Percentiles rank a stretch among this genome's conserved stretches.
These are phyloP conservation scores for Hyphopichia pseudoburtonii DNA, from an alignment of 1,139 yeast genomes.

Conservation along the genomic window DNA sequence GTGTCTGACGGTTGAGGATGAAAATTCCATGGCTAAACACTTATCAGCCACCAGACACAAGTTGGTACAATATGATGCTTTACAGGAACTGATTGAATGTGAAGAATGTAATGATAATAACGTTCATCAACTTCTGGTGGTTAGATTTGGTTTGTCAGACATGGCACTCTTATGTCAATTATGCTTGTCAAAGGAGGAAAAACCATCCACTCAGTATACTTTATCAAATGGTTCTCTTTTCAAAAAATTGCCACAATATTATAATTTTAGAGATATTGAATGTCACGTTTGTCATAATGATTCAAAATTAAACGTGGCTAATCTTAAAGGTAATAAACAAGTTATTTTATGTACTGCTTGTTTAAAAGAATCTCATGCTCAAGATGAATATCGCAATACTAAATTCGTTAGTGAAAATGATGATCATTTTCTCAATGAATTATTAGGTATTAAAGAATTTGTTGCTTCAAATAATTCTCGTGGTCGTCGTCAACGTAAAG, in stretches of 20 bases:
- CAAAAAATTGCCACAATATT: slow-evolving; percentile 46
- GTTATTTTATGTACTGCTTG: slow-evolving; percentile 45
- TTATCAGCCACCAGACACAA: slow-evolving; percentile 56
- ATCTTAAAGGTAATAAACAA: slow-evolving; percentile 12
- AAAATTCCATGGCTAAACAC: slow-evolving; percentile 39
- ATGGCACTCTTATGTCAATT: slow-evolving; percentile 50
- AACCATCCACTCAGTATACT: slow-evolving; percentile 51
- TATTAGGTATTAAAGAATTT: slow-evolving; percentile 51
- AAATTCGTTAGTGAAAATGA: slow-evolving; percentile 46
- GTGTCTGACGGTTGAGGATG: slow-evolving; percentile 21
- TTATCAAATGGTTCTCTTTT: slow-evolving; percentile 57
- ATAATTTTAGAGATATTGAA: slow-evolving; percentile 48
- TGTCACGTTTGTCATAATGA: slow-evolving; percentile 49
- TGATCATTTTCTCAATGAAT: slow-evolving; percentile 46
- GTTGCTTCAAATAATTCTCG: slow-evolving; percentile 19
- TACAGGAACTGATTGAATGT: slow-evolving; percentile 49
- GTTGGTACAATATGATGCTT: slow-evolving; percentile 30
- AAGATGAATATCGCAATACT: slow-evolving; percentile 8
- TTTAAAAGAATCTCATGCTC: slow-evolving; percentile 22
- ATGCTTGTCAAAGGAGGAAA: slow-evolving; percentile 49
- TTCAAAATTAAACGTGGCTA: slow-evolving; percentile 38
- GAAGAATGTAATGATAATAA: slow-evolving; percentile 58
- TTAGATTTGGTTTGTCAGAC: slow-evolving; percentile 56
- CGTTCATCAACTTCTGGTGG: slow-evolving; percentile 52
- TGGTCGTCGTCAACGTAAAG: slow-evolving; percentile 20